Base-by-base conservation (phyloP, 73 alveolate genomes). In the Breviolum minutum region DNA sequence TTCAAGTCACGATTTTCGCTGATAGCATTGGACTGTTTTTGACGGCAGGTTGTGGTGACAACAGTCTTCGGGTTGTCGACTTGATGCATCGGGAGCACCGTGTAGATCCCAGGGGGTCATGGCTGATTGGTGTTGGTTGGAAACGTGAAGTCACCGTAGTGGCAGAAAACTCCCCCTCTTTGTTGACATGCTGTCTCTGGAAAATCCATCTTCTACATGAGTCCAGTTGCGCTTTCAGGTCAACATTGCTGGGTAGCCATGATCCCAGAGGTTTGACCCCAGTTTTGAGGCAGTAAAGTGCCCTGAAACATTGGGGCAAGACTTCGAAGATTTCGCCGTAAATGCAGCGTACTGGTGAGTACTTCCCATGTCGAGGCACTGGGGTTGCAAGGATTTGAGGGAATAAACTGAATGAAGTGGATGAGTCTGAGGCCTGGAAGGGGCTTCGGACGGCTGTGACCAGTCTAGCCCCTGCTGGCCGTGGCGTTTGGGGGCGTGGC, bases 21-120 rank as follows among this genome's bases (percentile, higher is more conserved):
- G 2, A 12, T 26, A 30, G 30, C 1, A n/a, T 30, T 29, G 77
- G 77, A 74, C 61, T 20, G n/a, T 20, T 74, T 74, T 19, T 22
- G 54, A 74, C n/a, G 84, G 22, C 64, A 88, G 96, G 97, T 40
- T 91, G 97, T 71, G 97, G 97, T 20, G 97, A 91, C 97, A 91
- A 91, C 97, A 91, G 97, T 89, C 97, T 91, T 64, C 88, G 97
- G 0, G 97, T 91, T 60, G 63, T 91, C n/a, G 97, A 91, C 68
- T 66, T 91, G 79, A 91, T 91, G 97, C 97, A 91, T 22, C 88
- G 97, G 26, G 97, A 91, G 81, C 97, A 91, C 89, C 97, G 97
- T 40, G 90, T 3, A 29, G 32, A 13, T 7, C 97, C 27, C 29
- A 17, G 88, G 6, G 13, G 40, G 30, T 71, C 40, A n/a, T 20